A percentile compares a stretch with the other conserved stretches of the same genome.
Conservation (phyloP, 371 early-diverging fungal species). For the Mucor piriformis region DNA sequence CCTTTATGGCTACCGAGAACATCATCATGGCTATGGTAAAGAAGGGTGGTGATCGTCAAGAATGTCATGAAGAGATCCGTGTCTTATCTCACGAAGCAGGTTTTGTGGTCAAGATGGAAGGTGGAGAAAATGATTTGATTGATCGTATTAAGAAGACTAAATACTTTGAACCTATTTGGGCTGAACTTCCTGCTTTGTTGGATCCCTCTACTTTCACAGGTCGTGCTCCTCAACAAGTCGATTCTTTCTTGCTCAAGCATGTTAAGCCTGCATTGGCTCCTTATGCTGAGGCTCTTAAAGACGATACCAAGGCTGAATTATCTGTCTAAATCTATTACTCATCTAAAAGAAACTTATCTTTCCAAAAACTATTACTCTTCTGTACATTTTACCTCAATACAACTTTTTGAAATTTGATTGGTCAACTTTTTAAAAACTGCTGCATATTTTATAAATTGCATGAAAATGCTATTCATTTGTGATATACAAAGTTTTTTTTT, state of each 20-base stretch:
- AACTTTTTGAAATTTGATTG: too few relatives aligned
- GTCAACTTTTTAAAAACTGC: too few relatives aligned
- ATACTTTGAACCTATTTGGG: slow-evolving; percentile 90
- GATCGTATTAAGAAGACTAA: slow-evolving; percentile 80
- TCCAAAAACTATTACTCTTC: too few relatives aligned
- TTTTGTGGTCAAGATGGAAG: slow-evolving; percentile 88
- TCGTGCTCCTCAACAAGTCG: slow-evolving; percentile 94
- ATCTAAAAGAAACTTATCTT: too few relatives aligned
- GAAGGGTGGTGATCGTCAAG: slow-evolving; percentile 96
- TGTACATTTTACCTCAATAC: too few relatives aligned
- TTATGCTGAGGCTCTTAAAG: slow-evolving; percentile 61
- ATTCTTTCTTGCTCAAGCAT: slow-evolving; percentile 77
- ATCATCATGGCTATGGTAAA: slow-evolving; percentile 98
- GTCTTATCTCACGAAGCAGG: slow-evolving; percentile 95
- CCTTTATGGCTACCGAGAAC: slow-evolving; percentile 99
- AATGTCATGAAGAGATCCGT: slow-evolving; percentile 95
- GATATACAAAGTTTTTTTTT: too few relatives aligned
- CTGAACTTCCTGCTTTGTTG: slow-evolving; percentile 75
- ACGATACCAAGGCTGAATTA: slow-evolving; percentile 60
- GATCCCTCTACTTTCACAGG: slow-evolving; percentile 95
- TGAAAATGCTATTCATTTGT: too few relatives aligned
- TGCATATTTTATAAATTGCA: too few relatives aligned
- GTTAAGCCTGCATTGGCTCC: slow-evolving; percentile 88
- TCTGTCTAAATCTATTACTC: slow-evolving; percentile 50
- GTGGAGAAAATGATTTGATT: slow-evolving; percentile 94